Evolutionary conservation across 2,329 filamentous ascomycete genomes (phyloP).

Genomic region (Cercospora canescens): DNA sequence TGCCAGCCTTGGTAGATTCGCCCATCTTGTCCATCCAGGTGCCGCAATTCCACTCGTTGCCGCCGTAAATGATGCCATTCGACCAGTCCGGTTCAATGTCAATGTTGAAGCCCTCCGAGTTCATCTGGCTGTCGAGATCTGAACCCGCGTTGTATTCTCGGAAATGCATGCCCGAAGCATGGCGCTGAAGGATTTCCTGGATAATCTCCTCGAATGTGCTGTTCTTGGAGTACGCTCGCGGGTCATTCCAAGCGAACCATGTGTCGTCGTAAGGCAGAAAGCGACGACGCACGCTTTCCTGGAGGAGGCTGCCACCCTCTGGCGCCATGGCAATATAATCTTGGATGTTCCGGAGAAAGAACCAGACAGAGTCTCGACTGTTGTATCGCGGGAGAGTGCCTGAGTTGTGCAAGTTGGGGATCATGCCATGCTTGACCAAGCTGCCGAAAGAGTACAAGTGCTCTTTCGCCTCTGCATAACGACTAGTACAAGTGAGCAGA

Average conservation of each 20-base stretch:
- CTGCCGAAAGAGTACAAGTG: conserved; percentile 94
- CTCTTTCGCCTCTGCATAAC: conserved; percentile 84
- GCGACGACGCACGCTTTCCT: conserved; percentile 75
- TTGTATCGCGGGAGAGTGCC: conserved; percentile 90
- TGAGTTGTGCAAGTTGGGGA: conserved; percentile 87
- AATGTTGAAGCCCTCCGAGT: conserved; percentile 85
- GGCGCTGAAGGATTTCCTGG: conserved; percentile 88
- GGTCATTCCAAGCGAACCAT: conserved; percentile 82
- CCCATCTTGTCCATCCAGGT: conserved; percentile 99
- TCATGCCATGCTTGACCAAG: conserved; percentile 97
- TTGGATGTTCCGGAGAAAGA: conserved; percentile 93
- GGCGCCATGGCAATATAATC: conserved; percentile 85
- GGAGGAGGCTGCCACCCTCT: conserved; percentile 70
- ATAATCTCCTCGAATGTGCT: conserved; percentile 87
- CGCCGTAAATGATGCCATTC: conserved; percentile 88
- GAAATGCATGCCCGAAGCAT: conserved; percentile 88
- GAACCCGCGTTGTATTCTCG: conserved; percentile 92
- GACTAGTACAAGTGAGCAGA: conserved; percentile 84
- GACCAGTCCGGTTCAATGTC: conserved; percentile 89
- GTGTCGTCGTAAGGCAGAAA: conserved; percentile 96
- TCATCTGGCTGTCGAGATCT: conserved; percentile 89
- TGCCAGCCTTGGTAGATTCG: conserved; percentile 87
- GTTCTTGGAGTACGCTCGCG: conserved; percentile 79
- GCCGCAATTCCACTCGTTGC: conserved; percentile 91
- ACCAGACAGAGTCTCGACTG: conserved; percentile 95